These are phyloP conservation scores for Aspergillus bridgeri DNA, from an alignment of 495 filamentous ascomycete species.

Conservation along the genomic window DNA sequence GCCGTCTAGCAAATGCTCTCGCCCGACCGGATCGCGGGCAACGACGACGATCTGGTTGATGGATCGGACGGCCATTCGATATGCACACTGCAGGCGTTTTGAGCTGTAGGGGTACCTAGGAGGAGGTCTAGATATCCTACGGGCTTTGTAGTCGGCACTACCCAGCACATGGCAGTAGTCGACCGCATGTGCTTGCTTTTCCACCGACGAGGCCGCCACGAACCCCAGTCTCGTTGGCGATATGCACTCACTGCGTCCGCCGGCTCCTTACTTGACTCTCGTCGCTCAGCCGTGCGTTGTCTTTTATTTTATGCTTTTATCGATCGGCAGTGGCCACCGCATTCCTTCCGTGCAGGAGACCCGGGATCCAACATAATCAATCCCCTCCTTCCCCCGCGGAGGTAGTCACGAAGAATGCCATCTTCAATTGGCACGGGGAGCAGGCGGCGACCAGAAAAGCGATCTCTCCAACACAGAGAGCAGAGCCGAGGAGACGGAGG, in stretches of 20 bases:
- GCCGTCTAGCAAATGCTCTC: neutral
- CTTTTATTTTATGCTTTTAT: no score
- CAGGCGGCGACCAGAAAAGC: neutral
- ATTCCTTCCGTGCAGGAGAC: conserved; percentile 45
- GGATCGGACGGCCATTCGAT: no score
- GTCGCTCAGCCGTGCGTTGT: conserved; percentile 28
- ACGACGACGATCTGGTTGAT: neutral
- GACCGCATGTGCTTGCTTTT: conserved; percentile 46
- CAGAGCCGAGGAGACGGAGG: no score
- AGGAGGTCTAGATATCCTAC: neutral
- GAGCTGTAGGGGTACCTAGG: no score
- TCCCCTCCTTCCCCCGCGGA: no score
- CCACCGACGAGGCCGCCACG: conserved; percentile 39
- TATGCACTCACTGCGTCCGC: conserved; percentile 46
- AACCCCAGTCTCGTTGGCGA: conserved; percentile 31
- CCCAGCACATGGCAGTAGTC: conserved; percentile 57
- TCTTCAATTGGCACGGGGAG: conserved; percentile 54
- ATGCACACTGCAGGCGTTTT: no score
- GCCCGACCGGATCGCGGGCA: neutral
- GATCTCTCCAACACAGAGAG: no score
- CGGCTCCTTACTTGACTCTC: conserved; percentile 37
- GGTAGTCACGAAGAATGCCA: conserved; percentile 53
- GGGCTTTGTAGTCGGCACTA: no score
- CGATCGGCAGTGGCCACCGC: conserved; percentile 47
- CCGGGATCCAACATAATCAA: no score